A percentile compares a stretch with the other conserved stretches of the same genome.
These are phyloP conservation scores for Pholiota microspora DNA, from an alignment of 768 basidiomycete genomes.

Conservation along the genomic window DNA sequence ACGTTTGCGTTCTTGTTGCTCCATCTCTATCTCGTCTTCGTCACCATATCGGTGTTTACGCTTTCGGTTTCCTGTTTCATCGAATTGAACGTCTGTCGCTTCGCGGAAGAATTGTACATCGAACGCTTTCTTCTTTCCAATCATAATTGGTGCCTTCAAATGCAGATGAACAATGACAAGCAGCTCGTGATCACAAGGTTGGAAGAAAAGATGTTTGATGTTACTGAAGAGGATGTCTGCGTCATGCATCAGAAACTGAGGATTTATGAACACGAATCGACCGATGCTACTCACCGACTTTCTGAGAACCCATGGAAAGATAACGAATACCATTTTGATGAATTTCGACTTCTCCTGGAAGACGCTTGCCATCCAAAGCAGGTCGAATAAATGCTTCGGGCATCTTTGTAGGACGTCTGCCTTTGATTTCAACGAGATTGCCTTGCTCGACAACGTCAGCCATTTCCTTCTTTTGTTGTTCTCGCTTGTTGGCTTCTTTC, in stretches of 20 bases:
- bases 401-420: slow-evolving; percentile 80
- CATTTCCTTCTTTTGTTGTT: slow-evolving; percentile 97
- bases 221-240: slow-evolving; percentile 97
- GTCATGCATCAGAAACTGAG: no score
- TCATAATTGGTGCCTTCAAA: slow-evolving; percentile 94
- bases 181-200: slow-evolving; percentile 95
- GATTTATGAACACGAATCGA: no score
- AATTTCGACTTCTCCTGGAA: slow-evolving; percentile 97
- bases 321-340: slow-evolving; percentile 97
- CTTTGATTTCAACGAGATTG: slow-evolving; percentile 83
- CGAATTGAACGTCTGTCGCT: slow-evolving; percentile 95
- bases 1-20: slow-evolving; percentile 93
- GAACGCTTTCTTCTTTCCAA: slow-evolving; percentile 97
- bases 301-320: slow-evolving; percentile 83
- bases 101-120: slow-evolving; percentile 99
- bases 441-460: slow-evolving; percentile 98
- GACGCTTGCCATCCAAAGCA: slow-evolving; percentile 89
- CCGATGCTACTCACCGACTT: slow-evolving; percentile 83
- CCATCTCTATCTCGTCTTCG: slow-evolving; percentile 98
- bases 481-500: slow-evolving; percentile 95
- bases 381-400: slow-evolving; percentile 93
- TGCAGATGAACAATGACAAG: slow-evolving; percentile 93
- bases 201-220: slow-evolving; percentile 98
- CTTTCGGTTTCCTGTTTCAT: slow-evolving; percentile 99
- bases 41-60: slow-evolving; percentile 96